These are phyloP conservation scores for Pyrus bretschneideri DNA, from an alignment of 306 rosid genomes.

Conservation along the genomic window DNA sequence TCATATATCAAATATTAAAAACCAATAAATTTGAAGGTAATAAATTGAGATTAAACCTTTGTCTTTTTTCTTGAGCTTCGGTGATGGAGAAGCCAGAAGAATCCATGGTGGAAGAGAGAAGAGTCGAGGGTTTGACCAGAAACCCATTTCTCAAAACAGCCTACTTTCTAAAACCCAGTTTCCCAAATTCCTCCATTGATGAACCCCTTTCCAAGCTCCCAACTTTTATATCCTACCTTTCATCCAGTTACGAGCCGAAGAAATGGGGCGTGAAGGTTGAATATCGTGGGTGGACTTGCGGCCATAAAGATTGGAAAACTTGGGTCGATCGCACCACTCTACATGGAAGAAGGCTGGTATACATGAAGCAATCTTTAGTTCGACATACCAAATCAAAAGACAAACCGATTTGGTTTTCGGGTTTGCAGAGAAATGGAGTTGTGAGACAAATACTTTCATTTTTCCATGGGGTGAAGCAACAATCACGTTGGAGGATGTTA, in stretches of 20 bases:
- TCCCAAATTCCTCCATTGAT: background rate
- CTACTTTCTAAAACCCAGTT: constrained; percentile 33
- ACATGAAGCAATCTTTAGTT: constrained; percentile 37
- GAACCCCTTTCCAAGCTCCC: background rate
- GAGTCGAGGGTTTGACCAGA: no score
- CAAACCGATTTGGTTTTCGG: background rate
- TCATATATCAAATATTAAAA: no score
- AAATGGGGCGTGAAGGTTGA: constrained; percentile 8
- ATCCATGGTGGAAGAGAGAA: no score
- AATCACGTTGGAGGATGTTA: constrained; percentile 44
- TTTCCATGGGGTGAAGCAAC: constrained; percentile 54
- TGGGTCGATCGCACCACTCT: constrained; percentile 35
- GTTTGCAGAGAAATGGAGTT: constrained; percentile 29
- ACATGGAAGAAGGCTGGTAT: constrained; percentile 42
- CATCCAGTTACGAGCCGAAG: background rate
- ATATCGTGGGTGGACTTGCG: constrained; percentile 21
- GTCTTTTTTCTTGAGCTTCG: no score
- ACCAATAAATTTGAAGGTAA: no score
- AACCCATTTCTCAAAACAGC: no score
- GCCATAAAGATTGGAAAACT: constrained; percentile 7
- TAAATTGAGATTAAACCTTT: no score
- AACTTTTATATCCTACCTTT: background rate
- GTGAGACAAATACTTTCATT: constrained; percentile 25
- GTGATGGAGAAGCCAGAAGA: no score
- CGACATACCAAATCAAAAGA: background rate